These are phyloP conservation scores for Monosporascus sp. DNA, from an alignment of 2,329 filamentous ascomycete genomes.

Conservation along the genomic window DNA sequence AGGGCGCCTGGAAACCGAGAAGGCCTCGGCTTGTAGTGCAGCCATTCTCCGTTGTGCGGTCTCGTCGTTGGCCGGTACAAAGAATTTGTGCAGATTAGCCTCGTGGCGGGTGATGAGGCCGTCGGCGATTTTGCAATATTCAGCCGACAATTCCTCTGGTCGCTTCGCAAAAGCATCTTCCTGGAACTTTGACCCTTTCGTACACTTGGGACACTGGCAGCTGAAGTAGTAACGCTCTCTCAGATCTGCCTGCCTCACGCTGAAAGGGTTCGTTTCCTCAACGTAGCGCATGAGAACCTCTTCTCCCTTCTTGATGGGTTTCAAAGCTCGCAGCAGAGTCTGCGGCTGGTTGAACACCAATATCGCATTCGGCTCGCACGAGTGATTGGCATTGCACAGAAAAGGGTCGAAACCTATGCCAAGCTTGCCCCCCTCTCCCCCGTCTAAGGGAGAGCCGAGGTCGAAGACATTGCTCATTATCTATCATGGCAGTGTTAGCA, in stretches of 20 bases:
- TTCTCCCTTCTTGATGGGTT: slow-evolving; percentile 39
- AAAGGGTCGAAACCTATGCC: slow-evolving; percentile 22
- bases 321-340: slow-evolving; percentile 36
- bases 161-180: slow-evolving; percentile 34
- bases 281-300: slow-evolving; percentile 45
- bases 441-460: slow-evolving; percentile 17
- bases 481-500: slow-evolving; percentile 4
- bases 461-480: slow-evolving; percentile 13
- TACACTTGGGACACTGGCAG: slow-evolving; percentile 42
- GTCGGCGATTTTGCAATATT: slow-evolving; percentile 15
- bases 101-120: slow-evolving; percentile 10
- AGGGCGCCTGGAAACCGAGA: slow-evolving; percentile 10
- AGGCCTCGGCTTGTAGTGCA: slow-evolving; percentile 19
- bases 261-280: slow-evolving; percentile 38
- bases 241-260: slow-evolving; percentile 38
- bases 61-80: slow-evolving; percentile 3
- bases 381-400: slow-evolving; percentile 37
- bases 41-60: slow-evolving; percentile 14
- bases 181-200: slow-evolving; percentile 27
- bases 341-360: slow-evolving; percentile 41
- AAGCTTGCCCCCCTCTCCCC: slow-evolving; percentile 3
- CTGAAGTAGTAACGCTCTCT: slow-evolving; percentile 39
- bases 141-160: slow-evolving; percentile 12
- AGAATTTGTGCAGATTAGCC: slow-evolving; percentile 6
- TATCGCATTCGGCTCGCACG: slow-evolving; percentile 44